Base-by-base conservation (phyloP, 129 eudicot genomes). In the Tagetes erecta region DNA sequence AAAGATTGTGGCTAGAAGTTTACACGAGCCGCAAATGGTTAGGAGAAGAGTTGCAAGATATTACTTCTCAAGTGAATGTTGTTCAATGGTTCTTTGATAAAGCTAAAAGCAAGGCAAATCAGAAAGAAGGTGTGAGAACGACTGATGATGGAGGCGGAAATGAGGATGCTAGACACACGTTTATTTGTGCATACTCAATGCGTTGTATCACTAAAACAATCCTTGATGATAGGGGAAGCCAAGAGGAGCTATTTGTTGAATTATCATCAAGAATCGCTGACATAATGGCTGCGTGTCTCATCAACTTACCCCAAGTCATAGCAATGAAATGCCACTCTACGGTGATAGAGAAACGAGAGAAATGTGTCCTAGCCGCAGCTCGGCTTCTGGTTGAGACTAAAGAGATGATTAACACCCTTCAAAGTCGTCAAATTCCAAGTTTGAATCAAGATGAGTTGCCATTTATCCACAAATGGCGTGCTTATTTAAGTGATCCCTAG, bases 231-330 rank as follows among this genome's bases (percentile, higher is more conserved):
- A 59, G 10, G 44, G 59, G 33, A 10, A 68, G 59, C 60, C 57
- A 68, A 12, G 12, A 68, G 44, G 9, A 34, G 6, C 33, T 47
- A 2, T 68, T 68, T 68, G 44, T 0, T 27, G 59, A 68, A 47
- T 31, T 68, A 68, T 68, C 59, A 8, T 11, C 33, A 47, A 47
- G 12, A 33, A 68, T 68, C 3, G n/a, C 73, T 33, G 73, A 34
- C 58, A 34, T 68, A 68, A 31, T 68, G 73, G 73, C 42, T 47
- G 73, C 73, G 2, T 68, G 73, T 34, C 73, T 68, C 31, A 31
- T 33, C 57, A 68, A 47, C 73, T 47, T 68, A 34, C 58, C 59
- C 52, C 73, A 47, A 68, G 73, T 47, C 13, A 46, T 68, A 68
- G 59, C 12, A 46, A 68, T 33, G 73, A 68, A 68, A 46, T 68